These are phyloP conservation scores for Kalmusia sp. DNA, from an alignment of 2,329 filamentous ascomycete species.

Conservation along the genomic window DNA sequence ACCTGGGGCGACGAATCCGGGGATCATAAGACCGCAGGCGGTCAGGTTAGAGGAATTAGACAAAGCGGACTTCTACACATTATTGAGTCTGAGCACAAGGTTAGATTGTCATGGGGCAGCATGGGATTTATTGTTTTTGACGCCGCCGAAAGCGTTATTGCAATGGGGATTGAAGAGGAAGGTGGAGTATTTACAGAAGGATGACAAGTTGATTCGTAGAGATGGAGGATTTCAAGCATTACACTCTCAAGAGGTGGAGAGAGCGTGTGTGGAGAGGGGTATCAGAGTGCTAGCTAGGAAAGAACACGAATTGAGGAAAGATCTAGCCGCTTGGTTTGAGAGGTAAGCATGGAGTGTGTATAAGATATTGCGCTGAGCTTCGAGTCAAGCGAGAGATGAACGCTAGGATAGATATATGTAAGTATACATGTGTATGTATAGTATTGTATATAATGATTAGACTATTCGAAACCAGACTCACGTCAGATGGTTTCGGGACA, in stretches of 20 bases:
- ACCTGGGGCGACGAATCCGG: neutral
- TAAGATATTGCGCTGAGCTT: no score
- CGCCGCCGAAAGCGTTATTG: constrained; percentile 59
- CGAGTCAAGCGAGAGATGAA: no score
- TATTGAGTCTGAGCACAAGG: constrained; percentile 26
- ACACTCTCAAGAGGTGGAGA: constrained; percentile 67
- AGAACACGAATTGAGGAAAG: constrained; percentile 36
- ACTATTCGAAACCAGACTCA: no score
- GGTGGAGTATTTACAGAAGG: constrained; percentile 70
- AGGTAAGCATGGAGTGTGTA: neutral
- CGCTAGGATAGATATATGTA: no score
- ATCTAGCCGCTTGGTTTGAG: constrained; percentile 28
- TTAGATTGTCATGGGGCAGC: constrained; percentile 31
- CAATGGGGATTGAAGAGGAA: constrained; percentile 59
- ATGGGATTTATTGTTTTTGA: constrained; percentile 52
- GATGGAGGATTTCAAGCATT: constrained; percentile 68
- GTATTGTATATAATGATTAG: no score
- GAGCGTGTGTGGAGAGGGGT: constrained; percentile 70
- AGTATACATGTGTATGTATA: no score
- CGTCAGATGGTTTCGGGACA: no score
- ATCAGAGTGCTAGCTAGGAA: constrained; percentile 34
- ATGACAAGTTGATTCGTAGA: constrained; percentile 72
- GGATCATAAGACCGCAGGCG: neutral
- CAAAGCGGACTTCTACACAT: constrained; percentile 20
- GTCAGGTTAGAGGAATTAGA: constrained; percentile 14